These are phyloP conservation scores for Dipodascus geniculatus DNA, from an alignment of 805 yeast species.

Conservation along the genomic window DNA sequence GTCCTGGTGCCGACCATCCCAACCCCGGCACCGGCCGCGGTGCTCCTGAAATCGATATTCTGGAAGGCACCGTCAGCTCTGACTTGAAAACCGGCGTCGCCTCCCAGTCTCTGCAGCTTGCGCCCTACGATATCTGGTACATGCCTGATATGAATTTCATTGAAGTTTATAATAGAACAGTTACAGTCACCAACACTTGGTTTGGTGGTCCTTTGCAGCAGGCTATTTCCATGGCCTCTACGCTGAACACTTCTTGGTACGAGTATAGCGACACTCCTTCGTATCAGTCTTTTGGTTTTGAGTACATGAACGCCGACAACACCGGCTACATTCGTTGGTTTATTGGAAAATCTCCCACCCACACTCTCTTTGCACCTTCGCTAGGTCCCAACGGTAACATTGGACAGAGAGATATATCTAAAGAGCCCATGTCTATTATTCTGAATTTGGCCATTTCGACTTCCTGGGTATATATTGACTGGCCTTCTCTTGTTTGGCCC, in stretches of 20 bases:
- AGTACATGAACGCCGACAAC: conserved; percentile 58
- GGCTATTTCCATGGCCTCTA: conserved; percentile 76
- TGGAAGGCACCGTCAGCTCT: conserved; percentile 68
- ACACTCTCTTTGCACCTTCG: conserved; percentile 60
- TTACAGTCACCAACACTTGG: conserved; percentile 76
- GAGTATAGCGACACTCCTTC: conserved; percentile 39
- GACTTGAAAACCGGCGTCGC: conserved; percentile 51
- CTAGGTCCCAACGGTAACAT: conserved; percentile 86
- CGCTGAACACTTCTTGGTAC: conserved; percentile 76
- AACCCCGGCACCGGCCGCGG: conserved; percentile 83
- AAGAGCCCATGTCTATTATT: conserved; percentile 88
- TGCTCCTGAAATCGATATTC: conserved; percentile 87
- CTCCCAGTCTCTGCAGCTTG: conserved; percentile 85
- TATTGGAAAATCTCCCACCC: conserved; percentile 70
- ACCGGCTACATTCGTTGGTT: conserved; percentile 77
- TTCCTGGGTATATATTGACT: conserved; percentile 89
- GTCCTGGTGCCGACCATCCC: conserved; percentile 79
- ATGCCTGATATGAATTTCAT: conserved; percentile 76
- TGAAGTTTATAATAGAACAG: conserved; percentile 54
- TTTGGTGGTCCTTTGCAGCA: conserved; percentile 92
- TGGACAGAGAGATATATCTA: conserved; percentile 67
- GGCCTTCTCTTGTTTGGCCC: conserved; percentile 73
- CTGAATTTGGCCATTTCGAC: conserved; percentile 84
- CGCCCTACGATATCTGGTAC: conserved; percentile 93
- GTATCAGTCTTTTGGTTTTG: conserved; percentile 69